phyloP scores from a whole-genome alignment of 192 early-diverging fungal species.

The Coemansia sp. region DNA sequence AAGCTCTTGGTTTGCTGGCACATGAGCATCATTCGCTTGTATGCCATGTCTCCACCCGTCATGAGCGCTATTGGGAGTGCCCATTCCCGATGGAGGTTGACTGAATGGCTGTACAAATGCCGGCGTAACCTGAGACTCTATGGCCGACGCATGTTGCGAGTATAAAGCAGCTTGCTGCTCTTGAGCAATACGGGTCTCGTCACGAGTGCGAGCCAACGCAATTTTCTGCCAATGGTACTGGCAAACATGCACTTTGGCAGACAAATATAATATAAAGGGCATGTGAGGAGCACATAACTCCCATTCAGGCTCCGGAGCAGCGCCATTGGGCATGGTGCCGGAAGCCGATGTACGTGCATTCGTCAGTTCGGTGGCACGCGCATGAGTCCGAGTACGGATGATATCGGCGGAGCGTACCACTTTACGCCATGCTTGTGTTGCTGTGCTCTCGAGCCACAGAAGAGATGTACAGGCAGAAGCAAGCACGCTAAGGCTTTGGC shows the following conservation, averaged over 20 bases:
- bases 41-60: slow-evolving; percentile 7
- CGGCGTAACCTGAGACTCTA: slow-evolving; percentile 40
- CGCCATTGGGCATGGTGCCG: slow-evolving; percentile 50
- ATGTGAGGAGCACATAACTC: slow-evolving; percentile 55
- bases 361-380: slow-evolving; percentile 42
- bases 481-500: slow-evolving; percentile 38
- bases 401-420: slow-evolving; percentile 47
- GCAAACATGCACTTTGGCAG: slow-evolving; percentile 52
- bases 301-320: slow-evolving; percentile 53
- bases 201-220: slow-evolving; percentile 38
- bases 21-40: neutral
- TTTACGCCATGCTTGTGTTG: slow-evolving; percentile 50
- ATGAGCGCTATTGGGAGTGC: slow-evolving; percentile 28
- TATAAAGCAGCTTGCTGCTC: slow-evolving; percentile 1
- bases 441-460: slow-evolving; percentile 53
- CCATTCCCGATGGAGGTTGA: slow-evolving; percentile 28
- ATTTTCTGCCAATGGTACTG: slow-evolving; percentile 56
- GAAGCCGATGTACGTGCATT: slow-evolving; percentile 34
- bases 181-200: slow-evolving; percentile 12
- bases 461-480: slow-evolving; percentile 46
- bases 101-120: slow-evolving; percentile 52
- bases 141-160: slow-evolving; percentile 13
- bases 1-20: neutral
- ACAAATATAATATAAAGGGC: slow-evolving; percentile 49
- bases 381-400: slow-evolving; percentile 32